Conservation (phyloP, 352 stramenopile genomes). For the Albugo candida region DNA sequence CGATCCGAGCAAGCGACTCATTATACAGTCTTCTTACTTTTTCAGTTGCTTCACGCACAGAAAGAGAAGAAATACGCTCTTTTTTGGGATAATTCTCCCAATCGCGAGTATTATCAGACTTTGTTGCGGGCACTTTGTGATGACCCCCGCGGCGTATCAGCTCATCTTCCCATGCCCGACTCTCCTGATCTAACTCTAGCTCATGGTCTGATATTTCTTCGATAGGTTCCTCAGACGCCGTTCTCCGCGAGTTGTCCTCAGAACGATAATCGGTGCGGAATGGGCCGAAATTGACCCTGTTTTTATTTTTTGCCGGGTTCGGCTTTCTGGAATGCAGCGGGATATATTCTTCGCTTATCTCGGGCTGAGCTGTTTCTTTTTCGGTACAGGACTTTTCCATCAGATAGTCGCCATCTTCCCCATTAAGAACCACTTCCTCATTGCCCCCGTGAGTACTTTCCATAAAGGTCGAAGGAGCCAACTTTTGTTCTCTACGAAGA, state of each 20-base stretch:
- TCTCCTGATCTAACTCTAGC: slow-evolving; percentile 21
- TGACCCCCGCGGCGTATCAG: slow-evolving; percentile 51
- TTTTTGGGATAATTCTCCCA: too few relatives aligned
- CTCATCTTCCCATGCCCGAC: slow-evolving; percentile 46
- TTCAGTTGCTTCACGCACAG: too few relatives aligned
- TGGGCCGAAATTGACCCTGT: slow-evolving; percentile 43
- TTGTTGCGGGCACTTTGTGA: background rate
- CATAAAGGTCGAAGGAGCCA: slow-evolving; percentile 13
- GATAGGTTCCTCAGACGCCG: slow-evolving; percentile 10
- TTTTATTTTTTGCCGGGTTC: slow-evolving; percentile 20
- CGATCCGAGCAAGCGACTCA: background rate
- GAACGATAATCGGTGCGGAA: slow-evolving; percentile 8
- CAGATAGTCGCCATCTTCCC: background rate
- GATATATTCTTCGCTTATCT: slow-evolving; percentile 42
- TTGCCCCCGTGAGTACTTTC: slow-evolving; percentile 9
- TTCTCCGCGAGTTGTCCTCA: slow-evolving; percentile 25
- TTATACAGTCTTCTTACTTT: too few relatives aligned
- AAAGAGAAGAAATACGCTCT: too few relatives aligned
- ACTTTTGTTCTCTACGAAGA: slow-evolving; percentile 44
- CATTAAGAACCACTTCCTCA: slow-evolving; percentile 9
- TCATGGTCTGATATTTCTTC: slow-evolving; percentile 14
- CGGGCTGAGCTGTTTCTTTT: slow-evolving; percentile 1
- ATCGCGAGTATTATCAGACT: too few relatives aligned
- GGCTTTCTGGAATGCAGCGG: slow-evolving; percentile 25
- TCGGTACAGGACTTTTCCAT: background rate